Evolutionary conservation across 495 filamentous ascomycete genomes (phyloP).

Genomic region (Lasiosphaeris hirsuta): DNA sequence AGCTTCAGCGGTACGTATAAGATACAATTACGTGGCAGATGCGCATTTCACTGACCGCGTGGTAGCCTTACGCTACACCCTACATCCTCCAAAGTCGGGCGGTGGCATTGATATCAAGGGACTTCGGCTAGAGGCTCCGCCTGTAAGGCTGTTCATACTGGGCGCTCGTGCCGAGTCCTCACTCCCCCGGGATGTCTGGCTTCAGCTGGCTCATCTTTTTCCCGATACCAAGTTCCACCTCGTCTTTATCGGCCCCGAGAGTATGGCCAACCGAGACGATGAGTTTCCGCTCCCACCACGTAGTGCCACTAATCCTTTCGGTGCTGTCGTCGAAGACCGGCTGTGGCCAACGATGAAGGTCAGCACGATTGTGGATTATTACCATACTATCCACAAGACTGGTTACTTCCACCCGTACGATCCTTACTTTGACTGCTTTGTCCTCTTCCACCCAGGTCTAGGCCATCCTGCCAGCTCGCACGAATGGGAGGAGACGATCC

Average conservation of each 20-base stretch:
- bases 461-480: conserved; percentile 89
- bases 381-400: conserved; percentile 90
- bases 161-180: conserved; percentile 96
- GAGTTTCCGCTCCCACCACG: conserved; percentile 89
- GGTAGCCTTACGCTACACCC: conserved; percentile 82
- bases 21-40: not conserved
- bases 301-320: conserved; percentile 82
- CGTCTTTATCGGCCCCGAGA: conserved; percentile 93
- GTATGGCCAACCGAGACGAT: conserved; percentile 82
- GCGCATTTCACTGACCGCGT: conserved; percentile 1
- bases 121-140: conserved; percentile 76
- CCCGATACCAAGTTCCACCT: conserved; percentile 75
- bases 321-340: conserved; percentile 85
- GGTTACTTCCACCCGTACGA: conserved; percentile 89
- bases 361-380: conserved; percentile 95
- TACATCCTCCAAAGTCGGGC: conserved; percentile 82
- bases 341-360: conserved; percentile 87
- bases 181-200: conserved; percentile 88
- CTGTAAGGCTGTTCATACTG: conserved; percentile 88
- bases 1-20: conserved; percentile 75
- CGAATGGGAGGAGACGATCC: conserved; percentile 90
- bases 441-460: conserved; percentile 93
- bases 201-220: conserved; percentile 88
- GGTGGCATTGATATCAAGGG: conserved; percentile 71
- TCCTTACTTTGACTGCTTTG: conserved; percentile 94